Percentiles rank a stretch among this genome's conserved stretches.
Evolutionary conservation across 768 basidiomycete genomes (phyloP).

Genomic region (Tylopilus rubrobrunneus): DNA sequence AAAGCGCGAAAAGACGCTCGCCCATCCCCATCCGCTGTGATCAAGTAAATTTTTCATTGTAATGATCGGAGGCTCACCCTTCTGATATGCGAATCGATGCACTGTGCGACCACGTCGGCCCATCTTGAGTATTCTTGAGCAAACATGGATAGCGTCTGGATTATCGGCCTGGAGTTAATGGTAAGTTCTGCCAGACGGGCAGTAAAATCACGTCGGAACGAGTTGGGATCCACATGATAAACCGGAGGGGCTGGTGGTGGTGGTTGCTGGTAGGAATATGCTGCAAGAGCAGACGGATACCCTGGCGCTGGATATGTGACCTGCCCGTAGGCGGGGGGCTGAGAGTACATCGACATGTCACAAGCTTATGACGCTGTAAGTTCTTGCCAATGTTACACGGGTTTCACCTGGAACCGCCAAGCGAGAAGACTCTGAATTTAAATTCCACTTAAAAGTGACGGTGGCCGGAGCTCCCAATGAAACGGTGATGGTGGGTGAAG

Average conservation of each 20-base stretch:
- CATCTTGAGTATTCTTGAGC: constrained; percentile 84
- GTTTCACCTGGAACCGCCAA: constrained; percentile 31
- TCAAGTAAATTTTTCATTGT: constrained; percentile 22
- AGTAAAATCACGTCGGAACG: constrained; percentile 77
- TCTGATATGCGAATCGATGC: constrained; percentile 80
- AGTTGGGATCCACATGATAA: constrained; percentile 57
- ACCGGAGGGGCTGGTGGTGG: constrained; percentile 39
- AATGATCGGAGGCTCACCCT: constrained; percentile 63
- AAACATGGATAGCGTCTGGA: constrained; percentile 87
- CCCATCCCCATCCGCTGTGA: constrained; percentile 26
- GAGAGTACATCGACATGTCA: constrained; percentile 63
- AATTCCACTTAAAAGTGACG: constrained; percentile 49
- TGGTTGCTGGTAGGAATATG: constrained; percentile 47
- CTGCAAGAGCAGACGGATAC: constrained; percentile 42
- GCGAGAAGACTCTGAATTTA: constrained; percentile 37
- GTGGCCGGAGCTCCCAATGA: constrained; percentile 34
- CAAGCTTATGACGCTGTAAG: constrained; percentile 35
- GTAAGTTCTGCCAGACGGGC: constrained; percentile 74
- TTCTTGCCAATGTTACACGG: constrained; percentile 31
- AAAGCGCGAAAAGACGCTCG: constrained; percentile 22
- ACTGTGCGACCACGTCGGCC: constrained; percentile 75
- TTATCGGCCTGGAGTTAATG: constrained; percentile 93
- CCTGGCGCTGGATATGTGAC: constrained; percentile 47
- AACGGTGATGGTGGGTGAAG: constrained; percentile 46
- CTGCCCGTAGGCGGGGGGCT: constrained; percentile 55